phyloP scores from a whole-genome alignment of 2,329 filamentous ascomycete species.

The Sporothrix humicola region DNA sequence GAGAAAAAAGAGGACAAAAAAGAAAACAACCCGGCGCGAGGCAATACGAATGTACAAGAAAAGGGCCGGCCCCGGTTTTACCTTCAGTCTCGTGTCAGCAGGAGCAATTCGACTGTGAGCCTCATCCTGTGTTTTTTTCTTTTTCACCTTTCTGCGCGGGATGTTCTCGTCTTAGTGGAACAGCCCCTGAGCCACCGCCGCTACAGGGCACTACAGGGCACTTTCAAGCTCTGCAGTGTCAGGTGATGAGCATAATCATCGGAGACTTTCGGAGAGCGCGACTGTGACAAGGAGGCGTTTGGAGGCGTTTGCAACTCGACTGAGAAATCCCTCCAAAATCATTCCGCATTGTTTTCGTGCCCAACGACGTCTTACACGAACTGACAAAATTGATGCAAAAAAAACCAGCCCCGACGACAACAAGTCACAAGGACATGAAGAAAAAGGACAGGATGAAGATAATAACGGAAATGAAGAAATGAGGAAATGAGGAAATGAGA shows the following conservation, averaged over 20 bases:
- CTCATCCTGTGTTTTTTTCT: background rate
- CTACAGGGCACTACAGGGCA: no score
- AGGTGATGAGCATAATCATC: constrained; percentile 27
- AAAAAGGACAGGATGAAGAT: no score
- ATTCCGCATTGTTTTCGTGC: constrained; percentile 26
- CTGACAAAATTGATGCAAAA: background rate
- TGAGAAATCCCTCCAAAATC: background rate
- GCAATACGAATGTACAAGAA: background rate
- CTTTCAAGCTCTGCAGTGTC: constrained; percentile 1
- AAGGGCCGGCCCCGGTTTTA: background rate
- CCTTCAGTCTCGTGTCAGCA: constrained; percentile 22
- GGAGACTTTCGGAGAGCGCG: constrained; percentile 13
- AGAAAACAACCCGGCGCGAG: constrained; percentile 18
- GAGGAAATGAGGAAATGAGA: background rate
- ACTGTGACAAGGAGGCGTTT: no score
- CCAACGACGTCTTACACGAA: no score
- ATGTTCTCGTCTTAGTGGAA: constrained; percentile 25
- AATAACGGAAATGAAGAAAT: background rate
- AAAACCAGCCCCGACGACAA: no score
- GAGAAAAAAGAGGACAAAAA: background rate
- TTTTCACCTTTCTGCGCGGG: constrained; percentile 5
- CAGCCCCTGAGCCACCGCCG: no score
- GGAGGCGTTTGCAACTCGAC: no score
- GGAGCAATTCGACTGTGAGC: background rate
- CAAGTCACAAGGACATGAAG: background rate